These are phyloP conservation scores for Tylopilus orsonianus DNA, from an alignment of 1,284 basidiomycete species.

Conservation along the genomic window DNA sequence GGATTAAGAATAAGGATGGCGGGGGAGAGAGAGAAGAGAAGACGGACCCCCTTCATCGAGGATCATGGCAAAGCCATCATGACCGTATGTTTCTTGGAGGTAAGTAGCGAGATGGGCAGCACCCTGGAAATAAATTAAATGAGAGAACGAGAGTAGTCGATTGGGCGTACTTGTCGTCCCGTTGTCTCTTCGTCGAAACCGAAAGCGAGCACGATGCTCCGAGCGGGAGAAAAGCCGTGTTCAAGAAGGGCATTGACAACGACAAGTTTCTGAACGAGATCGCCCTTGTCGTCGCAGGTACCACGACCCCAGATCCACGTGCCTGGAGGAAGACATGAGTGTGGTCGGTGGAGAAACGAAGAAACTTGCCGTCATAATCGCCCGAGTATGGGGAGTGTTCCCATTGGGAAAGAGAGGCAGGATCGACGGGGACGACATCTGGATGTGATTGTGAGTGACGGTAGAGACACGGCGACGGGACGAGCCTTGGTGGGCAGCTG, in stretches of 20 bases:
- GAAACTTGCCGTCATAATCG: slow-evolving; percentile 51
- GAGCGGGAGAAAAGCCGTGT: slow-evolving; percentile 51
- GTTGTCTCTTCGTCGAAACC: slow-evolving; percentile 77
- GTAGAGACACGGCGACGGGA: neutral
- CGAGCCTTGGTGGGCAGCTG: slow-evolving; percentile 69
- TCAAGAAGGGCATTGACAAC: slow-evolving; percentile 59
- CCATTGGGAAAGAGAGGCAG: slow-evolving; percentile 55
- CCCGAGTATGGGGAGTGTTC: slow-evolving; percentile 64
- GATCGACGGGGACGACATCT: slow-evolving; percentile 72
- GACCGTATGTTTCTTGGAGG: slow-evolving; percentile 56
- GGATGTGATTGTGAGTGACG: neutral
- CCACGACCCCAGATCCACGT: slow-evolving; percentile 46
- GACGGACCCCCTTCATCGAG: slow-evolving; percentile 54
- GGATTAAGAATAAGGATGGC: neutral
- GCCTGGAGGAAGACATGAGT: slow-evolving; percentile 6
- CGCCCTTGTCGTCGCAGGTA: slow-evolving; percentile 41
- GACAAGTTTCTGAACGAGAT: slow-evolving; percentile 40
- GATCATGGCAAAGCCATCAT: slow-evolving; percentile 58
- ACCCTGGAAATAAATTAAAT: slow-evolving; percentile 40
- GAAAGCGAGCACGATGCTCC: slow-evolving; percentile 65
- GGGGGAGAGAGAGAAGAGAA: no score
- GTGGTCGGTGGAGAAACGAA: neutral
- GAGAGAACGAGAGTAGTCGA: neutral
- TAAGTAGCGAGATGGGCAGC: slow-evolving; percentile 48
- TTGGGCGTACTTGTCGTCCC: slow-evolving; percentile 44